These are phyloP conservation scores for Colletotrichum sp. DNA, from an alignment of 2,329 filamentous ascomycete genomes.

Conservation along the genomic window DNA sequence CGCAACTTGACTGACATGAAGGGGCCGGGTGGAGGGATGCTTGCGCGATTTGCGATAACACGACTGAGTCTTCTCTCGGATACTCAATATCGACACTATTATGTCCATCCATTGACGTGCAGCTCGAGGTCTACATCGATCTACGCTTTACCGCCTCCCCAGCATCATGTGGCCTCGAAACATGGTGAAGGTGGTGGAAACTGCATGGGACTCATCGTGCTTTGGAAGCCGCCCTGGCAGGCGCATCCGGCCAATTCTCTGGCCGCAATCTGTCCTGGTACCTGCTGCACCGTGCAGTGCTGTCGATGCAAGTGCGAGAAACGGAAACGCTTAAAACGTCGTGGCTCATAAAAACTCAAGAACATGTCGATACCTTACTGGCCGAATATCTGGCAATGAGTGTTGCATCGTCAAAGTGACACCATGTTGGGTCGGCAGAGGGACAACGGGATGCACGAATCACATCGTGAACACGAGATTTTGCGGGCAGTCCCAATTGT, in stretches of 20 bases:
- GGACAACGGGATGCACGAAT: conserved; percentile 17
- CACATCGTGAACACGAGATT: conserved; percentile 7
- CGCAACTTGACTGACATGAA: not conserved
- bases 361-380: conserved; percentile 7
- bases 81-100: not conserved
- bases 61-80: not conserved
- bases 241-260: not conserved
- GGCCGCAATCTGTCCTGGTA: conserved; percentile 1
- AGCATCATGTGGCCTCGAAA: conserved; percentile 14
- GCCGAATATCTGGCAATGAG: not conserved
- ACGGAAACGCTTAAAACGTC: not conserved
- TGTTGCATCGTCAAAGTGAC: conserved; percentile 20
- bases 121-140: not conserved
- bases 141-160: not conserved
- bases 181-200: not conserved
- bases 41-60: not conserved
- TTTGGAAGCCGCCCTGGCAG: not conserved
- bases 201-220: not conserved
- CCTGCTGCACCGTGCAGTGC: conserved; percentile 20
- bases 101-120: not conserved
- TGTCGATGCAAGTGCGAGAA: conserved; percentile 4
- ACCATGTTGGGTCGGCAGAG: conserved; percentile 8
- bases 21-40: conserved; percentile 6
- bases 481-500: not conserved
- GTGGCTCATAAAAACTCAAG: not conserved